These are phyloP conservation scores for Dictyostelium capitatum DNA, from an alignment of 78 protist genomes.

Conservation along the genomic window DNA sequence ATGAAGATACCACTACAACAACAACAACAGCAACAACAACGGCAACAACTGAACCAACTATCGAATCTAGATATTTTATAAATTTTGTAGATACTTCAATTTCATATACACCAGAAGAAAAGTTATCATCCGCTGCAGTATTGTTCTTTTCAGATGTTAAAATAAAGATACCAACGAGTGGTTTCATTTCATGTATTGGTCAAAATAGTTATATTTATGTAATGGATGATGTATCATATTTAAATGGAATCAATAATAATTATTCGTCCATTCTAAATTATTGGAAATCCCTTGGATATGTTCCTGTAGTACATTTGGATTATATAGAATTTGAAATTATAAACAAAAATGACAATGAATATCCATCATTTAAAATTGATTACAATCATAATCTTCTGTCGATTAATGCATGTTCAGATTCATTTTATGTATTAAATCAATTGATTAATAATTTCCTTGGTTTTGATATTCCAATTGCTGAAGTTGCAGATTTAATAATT, in stretches of 20 bases:
- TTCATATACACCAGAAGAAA: conserved; percentile 21
- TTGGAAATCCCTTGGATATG: conserved; percentile 59
- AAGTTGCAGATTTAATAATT: conserved; percentile 68
- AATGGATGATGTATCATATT: conserved; percentile 20
- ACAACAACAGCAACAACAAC: not conserved
- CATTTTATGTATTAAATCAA: conserved; percentile 49
- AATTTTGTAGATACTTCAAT: conserved; percentile 60
- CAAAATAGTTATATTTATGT: conserved; percentile 59
- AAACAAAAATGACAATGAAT: not conserved
- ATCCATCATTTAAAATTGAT: conserved; percentile 39
- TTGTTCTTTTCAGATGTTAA: conserved; percentile 61
- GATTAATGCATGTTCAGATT: conserved; percentile 64
- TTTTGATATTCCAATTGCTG: conserved; percentile 71
- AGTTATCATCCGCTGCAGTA: conserved; percentile 30
- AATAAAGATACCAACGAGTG: conserved; percentile 3
- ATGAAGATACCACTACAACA: not conserved
- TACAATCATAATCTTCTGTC: conserved; percentile 52
- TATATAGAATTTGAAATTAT: conserved; percentile 53
- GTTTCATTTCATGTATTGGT: conserved; percentile 20
- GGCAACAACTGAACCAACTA: not conserved
- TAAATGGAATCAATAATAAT: not conserved
- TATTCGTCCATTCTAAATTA: conserved; percentile 18
- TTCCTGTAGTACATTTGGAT: conserved; percentile 37
- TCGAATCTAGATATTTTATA: not conserved
- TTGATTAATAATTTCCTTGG: conserved; percentile 70